A percentile compares a stretch with the other conserved stretches of the same genome.
phyloP scores from a whole-genome alignment of 192 early-diverging fungal genomes.

The Gonapodya prolifera region DNA sequence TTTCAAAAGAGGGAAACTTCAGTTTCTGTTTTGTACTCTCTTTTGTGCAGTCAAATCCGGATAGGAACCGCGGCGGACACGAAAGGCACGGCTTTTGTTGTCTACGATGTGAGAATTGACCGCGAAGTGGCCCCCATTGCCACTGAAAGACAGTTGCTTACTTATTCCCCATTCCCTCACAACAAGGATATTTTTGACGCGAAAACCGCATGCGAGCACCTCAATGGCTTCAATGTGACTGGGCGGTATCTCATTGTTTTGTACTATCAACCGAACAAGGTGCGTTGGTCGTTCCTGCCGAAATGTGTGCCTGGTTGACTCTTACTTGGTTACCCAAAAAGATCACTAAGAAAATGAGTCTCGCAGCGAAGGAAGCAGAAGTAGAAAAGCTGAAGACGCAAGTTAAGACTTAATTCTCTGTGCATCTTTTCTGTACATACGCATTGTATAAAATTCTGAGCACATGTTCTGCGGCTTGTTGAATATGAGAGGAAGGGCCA shows the following conservation, averaged over 20 bases:
- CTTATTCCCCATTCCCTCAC: background rate
- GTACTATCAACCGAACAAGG: conserved; percentile 75
- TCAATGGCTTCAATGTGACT: conserved; percentile 86
- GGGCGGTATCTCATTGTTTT: conserved; percentile 89
- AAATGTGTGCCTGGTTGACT: background rate
- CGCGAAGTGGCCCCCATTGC: background rate
- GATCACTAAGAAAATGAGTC: conserved; percentile 7
- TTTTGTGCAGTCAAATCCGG: conserved; percentile 69
- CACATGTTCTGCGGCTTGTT: background rate
- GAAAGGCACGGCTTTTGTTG: conserved; percentile 85
- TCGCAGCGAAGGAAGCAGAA: conserved; percentile 8
- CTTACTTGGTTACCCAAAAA: background rate
- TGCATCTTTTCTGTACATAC: background rate
- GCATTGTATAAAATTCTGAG: background rate
- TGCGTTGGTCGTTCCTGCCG: conserved; percentile 2
- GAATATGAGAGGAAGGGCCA: background rate
- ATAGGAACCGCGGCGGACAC: conserved; percentile 76
- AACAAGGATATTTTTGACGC: conserved; percentile 88
- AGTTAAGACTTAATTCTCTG: background rate
- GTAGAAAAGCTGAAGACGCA: background rate
- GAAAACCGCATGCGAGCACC: conserved; percentile 90
- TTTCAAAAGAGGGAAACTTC: no score
- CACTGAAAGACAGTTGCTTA: background rate
- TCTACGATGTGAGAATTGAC: background rate
- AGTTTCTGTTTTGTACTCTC: background rate